phyloP scores from a whole-genome alignment of 176 grass and related monocot species.

The Aegilops speltoides region DNA sequence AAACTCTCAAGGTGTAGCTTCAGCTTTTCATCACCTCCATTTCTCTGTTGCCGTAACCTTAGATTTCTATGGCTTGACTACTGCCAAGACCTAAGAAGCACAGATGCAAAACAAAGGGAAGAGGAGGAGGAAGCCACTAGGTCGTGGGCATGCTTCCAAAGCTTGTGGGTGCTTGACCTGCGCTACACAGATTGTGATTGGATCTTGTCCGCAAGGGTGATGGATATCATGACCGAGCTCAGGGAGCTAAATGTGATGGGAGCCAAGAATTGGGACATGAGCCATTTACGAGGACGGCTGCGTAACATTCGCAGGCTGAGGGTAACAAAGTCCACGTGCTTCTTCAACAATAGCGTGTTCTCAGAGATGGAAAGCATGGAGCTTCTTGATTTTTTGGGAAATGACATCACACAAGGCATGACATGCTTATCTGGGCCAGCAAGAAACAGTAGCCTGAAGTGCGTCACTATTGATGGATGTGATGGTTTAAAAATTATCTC shows the following conservation, averaged over 20 bases:
- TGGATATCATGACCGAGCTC: not conserved
- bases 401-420: not conserved
- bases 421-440: no score
- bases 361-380: not conserved
- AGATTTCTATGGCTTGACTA: not conserved
- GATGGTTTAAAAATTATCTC: not conserved
- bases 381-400: not conserved
- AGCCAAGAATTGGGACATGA: no score
- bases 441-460: not conserved
- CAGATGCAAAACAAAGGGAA: no score
- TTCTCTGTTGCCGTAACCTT: not conserved
- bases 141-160: not conserved
- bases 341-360: not conserved
- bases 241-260: no score
- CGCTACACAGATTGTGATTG: not conserved
- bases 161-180: not conserved
- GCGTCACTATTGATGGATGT: no score
- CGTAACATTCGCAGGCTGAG: no score
- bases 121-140: no score
- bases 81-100: not conserved
- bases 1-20: not conserved
- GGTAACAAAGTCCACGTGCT: not conserved
- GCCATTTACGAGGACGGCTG: no score
- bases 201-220: not conserved
- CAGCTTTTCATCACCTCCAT: not conserved